phyloP scores from a whole-genome alignment of 179 eudicot species.

The Heliamphora ciliata region DNA sequence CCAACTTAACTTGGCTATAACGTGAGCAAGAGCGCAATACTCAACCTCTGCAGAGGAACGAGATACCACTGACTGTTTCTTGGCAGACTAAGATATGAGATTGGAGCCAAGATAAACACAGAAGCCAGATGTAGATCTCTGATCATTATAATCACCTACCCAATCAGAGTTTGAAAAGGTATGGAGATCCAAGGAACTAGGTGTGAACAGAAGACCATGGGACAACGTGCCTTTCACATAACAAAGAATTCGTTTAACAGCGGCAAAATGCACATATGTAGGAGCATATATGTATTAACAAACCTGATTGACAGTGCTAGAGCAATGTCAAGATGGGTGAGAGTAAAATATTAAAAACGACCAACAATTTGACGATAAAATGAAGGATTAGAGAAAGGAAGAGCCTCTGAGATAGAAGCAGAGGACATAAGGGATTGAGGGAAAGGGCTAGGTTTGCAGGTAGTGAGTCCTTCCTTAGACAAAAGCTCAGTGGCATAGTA shows the following conservation, averaged over 20 bases:
- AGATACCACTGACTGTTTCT: not conserved
- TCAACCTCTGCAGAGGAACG: not conserved
- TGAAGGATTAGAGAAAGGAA: not conserved
- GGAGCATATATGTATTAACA: not conserved
- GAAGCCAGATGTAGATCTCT: not conserved
- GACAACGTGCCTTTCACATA: not conserved
- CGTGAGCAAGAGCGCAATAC: not conserved
- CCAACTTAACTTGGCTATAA: not conserved
- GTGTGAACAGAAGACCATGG: not conserved
- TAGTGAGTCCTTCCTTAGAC: too few relatives aligned
- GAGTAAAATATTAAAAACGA: not conserved
- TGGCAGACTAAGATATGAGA: not conserved
- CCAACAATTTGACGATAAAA: not conserved
- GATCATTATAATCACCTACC: not conserved
- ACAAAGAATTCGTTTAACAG: too few relatives aligned
- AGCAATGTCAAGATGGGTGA: not conserved
- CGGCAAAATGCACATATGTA: not conserved
- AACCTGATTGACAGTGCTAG: not conserved
- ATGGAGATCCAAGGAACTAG: not conserved
- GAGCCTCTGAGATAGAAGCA: not conserved
- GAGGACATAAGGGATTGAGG: not conserved
- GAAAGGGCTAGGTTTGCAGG: not conserved
- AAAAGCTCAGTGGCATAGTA: not conserved
- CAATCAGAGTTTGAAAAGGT: not conserved
- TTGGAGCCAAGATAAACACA: not conserved